These are phyloP conservation scores for Debaryomyces fabryi DNA, from an alignment of 1,139 yeast species.

Conservation along the genomic window DNA sequence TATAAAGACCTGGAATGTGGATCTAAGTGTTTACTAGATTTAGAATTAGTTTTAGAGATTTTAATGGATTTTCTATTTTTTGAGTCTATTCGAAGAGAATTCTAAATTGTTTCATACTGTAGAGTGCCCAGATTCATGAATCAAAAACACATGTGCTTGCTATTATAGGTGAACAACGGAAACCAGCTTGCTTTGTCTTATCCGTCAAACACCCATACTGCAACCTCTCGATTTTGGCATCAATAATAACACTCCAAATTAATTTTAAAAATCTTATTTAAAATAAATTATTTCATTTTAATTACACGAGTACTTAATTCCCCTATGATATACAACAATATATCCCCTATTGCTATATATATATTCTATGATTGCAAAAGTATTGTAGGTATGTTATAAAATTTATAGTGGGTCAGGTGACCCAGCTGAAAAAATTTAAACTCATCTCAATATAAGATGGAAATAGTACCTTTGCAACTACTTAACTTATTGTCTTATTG, in stretches of 20 bases:
- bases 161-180: no score
- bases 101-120: not conserved
- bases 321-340: not conserved
- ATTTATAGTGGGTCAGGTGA: not conserved
- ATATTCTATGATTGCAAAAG: not conserved
- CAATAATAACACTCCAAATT: no score
- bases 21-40: slow-evolving; percentile 23
- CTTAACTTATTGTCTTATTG: not conserved
- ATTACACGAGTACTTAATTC: no score
- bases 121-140: not conserved
- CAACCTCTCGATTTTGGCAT: no score
- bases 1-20: slow-evolving; percentile 71
- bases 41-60: not conserved
- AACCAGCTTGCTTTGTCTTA: no score
- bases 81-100: not conserved
- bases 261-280: no score
- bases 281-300: no score
- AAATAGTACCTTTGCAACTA: slow-evolving; percentile 2
- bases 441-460: slow-evolving; percentile 2
- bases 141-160: no score
- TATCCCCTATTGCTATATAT: not conserved
- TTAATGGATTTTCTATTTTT: not conserved
- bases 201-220: no score
- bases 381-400: not conserved
- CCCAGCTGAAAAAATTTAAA: slow-evolving; percentile 2